A percentile compares a stretch with the other conserved stretches of the same genome.
Conservation (phyloP, 2,329 filamentous ascomycete species). For the Scortechinia acanthostroma region DNA sequence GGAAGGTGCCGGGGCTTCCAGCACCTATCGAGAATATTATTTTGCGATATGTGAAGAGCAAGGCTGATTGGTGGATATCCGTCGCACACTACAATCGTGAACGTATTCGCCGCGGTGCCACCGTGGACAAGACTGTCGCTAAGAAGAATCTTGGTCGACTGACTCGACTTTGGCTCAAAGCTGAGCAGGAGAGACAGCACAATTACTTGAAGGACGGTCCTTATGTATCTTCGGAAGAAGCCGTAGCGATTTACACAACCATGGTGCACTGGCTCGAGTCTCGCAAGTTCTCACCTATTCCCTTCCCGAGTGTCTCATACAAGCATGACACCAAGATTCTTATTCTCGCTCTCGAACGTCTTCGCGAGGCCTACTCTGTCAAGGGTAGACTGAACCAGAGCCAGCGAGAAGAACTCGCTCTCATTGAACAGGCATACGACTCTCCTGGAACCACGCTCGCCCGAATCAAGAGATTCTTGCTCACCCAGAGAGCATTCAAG, state of each 20-base stretch:
- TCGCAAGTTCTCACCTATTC: constrained; percentile 95
- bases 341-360: constrained; percentile 84
- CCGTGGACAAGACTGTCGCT: constrained; percentile 96
- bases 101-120: constrained; percentile 89
- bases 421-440: constrained; percentile 97
- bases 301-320: constrained; percentile 97
- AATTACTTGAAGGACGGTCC: constrained; percentile 99
- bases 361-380: constrained; percentile 93
- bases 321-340: constrained; percentile 99
- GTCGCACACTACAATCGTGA: constrained; percentile 98
- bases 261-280: constrained; percentile 99
- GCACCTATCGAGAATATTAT: constrained; percentile 99
- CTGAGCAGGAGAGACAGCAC: constrained; percentile 95
- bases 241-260: constrained; percentile 96
- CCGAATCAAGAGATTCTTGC: constrained; percentile 91
- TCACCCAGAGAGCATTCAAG: constrained; percentile 97
- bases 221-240: constrained; percentile 96
- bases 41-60: constrained; percentile 94
- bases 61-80: constrained; percentile 99
- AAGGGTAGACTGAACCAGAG: constrained; percentile 96
- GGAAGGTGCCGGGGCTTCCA: constrained; percentile 94
- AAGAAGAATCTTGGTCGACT: constrained; percentile 97
- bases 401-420: constrained; percentile 88
- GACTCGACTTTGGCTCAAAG: constrained; percentile 92
- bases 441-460: constrained; percentile 93